These are phyloP conservation scores for Ceratocystis smalleyi DNA, from an alignment of 2,329 filamentous ascomycete species.

Conservation along the genomic window DNA sequence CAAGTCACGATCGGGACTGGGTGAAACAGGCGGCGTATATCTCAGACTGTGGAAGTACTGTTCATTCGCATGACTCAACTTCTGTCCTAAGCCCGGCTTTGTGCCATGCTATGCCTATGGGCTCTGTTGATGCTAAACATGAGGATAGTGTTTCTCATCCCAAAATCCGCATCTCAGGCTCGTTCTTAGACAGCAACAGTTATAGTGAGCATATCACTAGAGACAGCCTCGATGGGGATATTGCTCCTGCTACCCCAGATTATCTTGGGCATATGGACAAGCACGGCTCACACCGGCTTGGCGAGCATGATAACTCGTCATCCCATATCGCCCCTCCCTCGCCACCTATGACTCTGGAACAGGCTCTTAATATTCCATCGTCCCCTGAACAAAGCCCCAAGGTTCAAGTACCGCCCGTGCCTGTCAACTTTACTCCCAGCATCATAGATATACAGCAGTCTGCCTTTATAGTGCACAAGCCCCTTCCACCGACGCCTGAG, in stretches of 20 bases:
- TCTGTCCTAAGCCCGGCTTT: conserved; percentile 17
- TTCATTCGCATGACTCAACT: conserved; percentile 17
- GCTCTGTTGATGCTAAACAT: conserved; percentile 35
- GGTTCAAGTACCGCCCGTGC: conserved; percentile 27
- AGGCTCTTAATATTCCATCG: conserved; percentile 30
- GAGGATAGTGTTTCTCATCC: conserved; percentile 7
- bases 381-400: not conserved
- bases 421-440: conserved; percentile 15
- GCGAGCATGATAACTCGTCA: conserved; percentile 9
- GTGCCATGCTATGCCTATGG: conserved; percentile 28
- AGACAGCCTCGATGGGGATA: conserved; percentile 44
- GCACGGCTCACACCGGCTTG: not conserved
- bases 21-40: conserved; percentile 35
- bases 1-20: conserved; percentile 33
- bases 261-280: conserved; percentile 2
- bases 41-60: conserved; percentile 4
- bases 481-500: conserved; percentile 35
- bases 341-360: conserved; percentile 33
- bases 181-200: conserved; percentile 37
- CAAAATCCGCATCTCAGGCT: conserved; percentile 24
- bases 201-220: conserved; percentile 33
- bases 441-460: conserved; percentile 19
- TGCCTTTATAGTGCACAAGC: conserved; percentile 29
- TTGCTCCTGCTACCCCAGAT: conserved; percentile 23
- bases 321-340: conserved; percentile 25